Evolutionary conservation across 2,329 filamentous ascomycete species (phyloP).

Genomic region (Penicillium janthinellum): DNA sequence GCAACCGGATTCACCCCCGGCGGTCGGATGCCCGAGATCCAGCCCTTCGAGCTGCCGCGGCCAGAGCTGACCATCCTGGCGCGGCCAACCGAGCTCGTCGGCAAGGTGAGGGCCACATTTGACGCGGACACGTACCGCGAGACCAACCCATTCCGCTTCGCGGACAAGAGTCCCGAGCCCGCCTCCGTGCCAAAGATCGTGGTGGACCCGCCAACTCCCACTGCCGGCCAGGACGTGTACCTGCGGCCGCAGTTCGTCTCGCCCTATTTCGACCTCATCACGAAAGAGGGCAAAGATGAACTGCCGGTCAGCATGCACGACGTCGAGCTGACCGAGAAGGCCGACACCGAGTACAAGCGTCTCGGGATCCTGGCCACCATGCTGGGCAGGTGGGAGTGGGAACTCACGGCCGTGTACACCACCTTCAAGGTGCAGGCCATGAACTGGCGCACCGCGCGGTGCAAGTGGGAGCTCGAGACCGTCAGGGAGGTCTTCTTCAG

Average conservation of each 20-base stretch:
- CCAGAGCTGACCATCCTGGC: too few species aligned
- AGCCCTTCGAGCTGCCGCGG: background rate
- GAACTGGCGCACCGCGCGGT: background rate
- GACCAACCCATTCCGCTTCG: background rate
- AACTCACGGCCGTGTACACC: too few species aligned
- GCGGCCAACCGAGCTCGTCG: background rate
- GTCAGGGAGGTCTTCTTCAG: background rate
- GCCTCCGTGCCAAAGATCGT: background rate
- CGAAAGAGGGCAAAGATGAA: background rate
- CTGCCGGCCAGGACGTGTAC: background rate
- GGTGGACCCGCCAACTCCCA: background rate
- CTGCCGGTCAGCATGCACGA: background rate
- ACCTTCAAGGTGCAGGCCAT: background rate
- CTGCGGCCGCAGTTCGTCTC: background rate
- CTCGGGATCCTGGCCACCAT: background rate
- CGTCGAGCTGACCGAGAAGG: background rate
- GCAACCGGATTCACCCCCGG: background rate
- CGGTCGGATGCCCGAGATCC: background rate
- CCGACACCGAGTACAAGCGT: background rate
- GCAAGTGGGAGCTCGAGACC: background rate
- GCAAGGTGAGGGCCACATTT: background rate
- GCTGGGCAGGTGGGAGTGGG: background rate
- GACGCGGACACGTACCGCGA: background rate
- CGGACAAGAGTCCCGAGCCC: background rate
- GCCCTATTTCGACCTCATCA: background rate